These are phyloP conservation scores for Phytophthora pseudosyringae DNA, from an alignment of 352 stramenopile species.

Conservation along the genomic window DNA sequence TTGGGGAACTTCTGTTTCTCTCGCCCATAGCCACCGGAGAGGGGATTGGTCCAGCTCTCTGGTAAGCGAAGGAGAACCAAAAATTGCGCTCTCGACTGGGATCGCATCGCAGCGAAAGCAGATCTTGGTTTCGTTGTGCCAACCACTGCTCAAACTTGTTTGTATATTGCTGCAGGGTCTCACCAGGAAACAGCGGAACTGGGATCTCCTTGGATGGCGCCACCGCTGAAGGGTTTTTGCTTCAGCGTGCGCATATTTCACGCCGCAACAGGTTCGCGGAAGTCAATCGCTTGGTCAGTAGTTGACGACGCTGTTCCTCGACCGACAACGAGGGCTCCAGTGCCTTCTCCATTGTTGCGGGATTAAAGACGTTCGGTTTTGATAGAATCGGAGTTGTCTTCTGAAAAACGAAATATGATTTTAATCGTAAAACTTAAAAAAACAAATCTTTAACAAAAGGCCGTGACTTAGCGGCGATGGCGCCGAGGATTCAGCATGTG, in stretches of 20 bases:
- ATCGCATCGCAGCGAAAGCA: not conserved
- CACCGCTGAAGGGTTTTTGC: not conserved
- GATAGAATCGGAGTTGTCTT: not conserved
- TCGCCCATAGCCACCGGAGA: not conserved
- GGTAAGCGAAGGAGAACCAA: slow-evolving; percentile 17
- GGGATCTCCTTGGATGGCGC: not conserved
- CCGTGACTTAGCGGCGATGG: not conserved
- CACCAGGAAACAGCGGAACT: not conserved
- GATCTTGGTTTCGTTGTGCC: not conserved
- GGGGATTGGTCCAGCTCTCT: not conserved
- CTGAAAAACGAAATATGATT: not conserved
- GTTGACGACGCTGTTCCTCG: not conserved
- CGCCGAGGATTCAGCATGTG: slow-evolving; percentile 2
- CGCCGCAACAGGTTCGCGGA: not conserved
- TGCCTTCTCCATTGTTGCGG: slow-evolving; percentile 2
- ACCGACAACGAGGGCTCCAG: not conserved
- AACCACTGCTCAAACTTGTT: not conserved
- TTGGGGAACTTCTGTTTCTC: not conserved
- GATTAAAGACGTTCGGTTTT: not conserved
- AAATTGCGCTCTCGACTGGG: slow-evolving; percentile 13
- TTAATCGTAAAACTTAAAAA: no score
- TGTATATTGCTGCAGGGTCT: not conserved
- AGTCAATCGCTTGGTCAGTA: slow-evolving; percentile 7
- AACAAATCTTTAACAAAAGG: no score
- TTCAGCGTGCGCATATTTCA: slow-evolving; percentile 2